Conservation (phyloP, 2,329 filamentous ascomycete species). For the Ophiostoma pallidulum region DNA sequence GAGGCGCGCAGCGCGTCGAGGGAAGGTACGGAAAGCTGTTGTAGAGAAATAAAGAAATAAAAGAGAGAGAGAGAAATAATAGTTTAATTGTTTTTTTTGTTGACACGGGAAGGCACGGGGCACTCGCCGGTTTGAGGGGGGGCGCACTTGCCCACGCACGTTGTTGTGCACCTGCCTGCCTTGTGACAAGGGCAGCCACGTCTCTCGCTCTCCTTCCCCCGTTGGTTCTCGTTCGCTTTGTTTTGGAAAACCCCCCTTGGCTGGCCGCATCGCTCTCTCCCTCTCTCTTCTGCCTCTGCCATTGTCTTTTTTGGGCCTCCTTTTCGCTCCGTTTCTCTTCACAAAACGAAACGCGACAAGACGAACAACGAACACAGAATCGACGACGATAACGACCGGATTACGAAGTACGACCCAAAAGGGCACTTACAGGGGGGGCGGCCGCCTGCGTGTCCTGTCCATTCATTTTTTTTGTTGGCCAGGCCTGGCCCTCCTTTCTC, state of each 20-base stretch:
- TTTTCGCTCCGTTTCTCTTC: neutral
- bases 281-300: neutral
- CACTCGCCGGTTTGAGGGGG: slow-evolving; percentile 6
- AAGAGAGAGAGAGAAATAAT: neutral
- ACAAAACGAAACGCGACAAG: neutral
- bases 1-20: slow-evolving; percentile 13
- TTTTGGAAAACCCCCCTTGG: neutral
- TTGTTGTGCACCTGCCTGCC: slow-evolving; percentile 5
- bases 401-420: neutral
- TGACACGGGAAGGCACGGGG: slow-evolving; percentile 7
- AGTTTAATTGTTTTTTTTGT: slow-evolving; percentile 2
- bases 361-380: slow-evolving; percentile 4
- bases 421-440: slow-evolving; percentile 3
- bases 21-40: too few relatives aligned
- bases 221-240: neutral
- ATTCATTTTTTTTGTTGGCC: too few relatives aligned
- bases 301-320: neutral
- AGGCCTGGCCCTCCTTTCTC: too few relatives aligned
- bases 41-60: too few relatives aligned
- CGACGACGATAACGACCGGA: slow-evolving; percentile 7
- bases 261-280: neutral
- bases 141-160: too few relatives aligned
- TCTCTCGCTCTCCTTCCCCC: too few relatives aligned
- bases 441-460: slow-evolving; percentile 7
- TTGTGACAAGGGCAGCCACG: neutral